Conservation (phyloP, 345 rosid genomes). For the Conringia planisiliqua region DNA sequence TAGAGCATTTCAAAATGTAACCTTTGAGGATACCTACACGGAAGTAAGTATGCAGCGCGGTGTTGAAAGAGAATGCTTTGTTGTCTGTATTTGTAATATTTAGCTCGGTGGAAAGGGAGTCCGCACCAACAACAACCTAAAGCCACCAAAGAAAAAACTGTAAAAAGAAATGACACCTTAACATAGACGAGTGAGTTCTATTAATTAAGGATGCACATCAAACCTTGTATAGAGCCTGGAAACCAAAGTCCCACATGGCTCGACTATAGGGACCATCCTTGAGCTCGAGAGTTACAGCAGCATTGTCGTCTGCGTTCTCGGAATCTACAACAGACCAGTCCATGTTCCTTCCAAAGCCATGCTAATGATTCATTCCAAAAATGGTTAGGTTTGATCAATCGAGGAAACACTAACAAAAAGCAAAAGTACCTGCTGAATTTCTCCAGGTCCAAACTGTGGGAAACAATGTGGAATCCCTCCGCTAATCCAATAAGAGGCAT, state of each 20-base stretch:
- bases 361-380: slow-evolving; percentile 43
- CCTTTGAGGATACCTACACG: slow-evolving; percentile 40
- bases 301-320: slow-evolving; percentile 56
- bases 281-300: slow-evolving; percentile 69
- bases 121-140: slow-evolving; percentile 58
- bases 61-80: slow-evolving; percentile 73
- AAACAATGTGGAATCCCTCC: slow-evolving; percentile 98
- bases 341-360: slow-evolving; percentile 94
- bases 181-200: slow-evolving; percentile 11
- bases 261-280: slow-evolving; percentile 84
- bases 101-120: slow-evolving; percentile 78
- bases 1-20: background rate
- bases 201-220: background rate
- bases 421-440: slow-evolving; percentile 68
- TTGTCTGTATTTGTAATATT: slow-evolving; percentile 66
- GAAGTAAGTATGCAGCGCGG: slow-evolving; percentile 89
- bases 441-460: slow-evolving; percentile 96
- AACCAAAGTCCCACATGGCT: slow-evolving; percentile 91
- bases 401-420: background rate
- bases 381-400: background rate
- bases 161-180: background rate
- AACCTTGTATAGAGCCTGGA: slow-evolving; percentile 80
- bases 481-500: slow-evolving; percentile 40
- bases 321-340: slow-evolving; percentile 83
- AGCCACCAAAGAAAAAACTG: background rate